A percentile compares a stretch with the other conserved stretches of the same genome.
Evolutionary conservation across 2,329 filamentous ascomycete genomes (phyloP).

Genomic region (Fusarium nelsonii): DNA sequence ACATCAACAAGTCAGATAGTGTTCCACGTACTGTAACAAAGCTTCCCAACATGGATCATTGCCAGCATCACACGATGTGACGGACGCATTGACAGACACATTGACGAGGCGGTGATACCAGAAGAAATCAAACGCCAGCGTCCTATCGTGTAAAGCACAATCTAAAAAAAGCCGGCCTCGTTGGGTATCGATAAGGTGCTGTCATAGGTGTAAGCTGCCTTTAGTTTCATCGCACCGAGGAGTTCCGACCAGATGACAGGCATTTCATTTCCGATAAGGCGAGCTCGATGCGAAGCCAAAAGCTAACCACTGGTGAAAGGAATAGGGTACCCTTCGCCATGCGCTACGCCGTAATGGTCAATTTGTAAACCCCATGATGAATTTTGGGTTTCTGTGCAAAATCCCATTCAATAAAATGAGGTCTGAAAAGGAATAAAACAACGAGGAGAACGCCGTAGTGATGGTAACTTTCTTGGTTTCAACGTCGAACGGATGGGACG

Average conservation of each 20-base stretch:
- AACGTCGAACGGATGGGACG: conserved; percentile 22
- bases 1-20: conserved; percentile 29
- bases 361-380: conserved; percentile 37
- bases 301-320: background rate
- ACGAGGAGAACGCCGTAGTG: background rate
- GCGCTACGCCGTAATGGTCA: conserved; percentile 22
- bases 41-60: background rate
- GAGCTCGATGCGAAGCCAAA: background rate
- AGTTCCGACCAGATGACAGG: conserved; percentile 24
- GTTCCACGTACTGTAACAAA: conserved; percentile 17
- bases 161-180: background rate
- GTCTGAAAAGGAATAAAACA: background rate
- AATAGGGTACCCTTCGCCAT: conserved; percentile 21
- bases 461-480: conserved; percentile 1
- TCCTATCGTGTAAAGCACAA: background rate
- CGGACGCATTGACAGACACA: conserved; percentile 7
- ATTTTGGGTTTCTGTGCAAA: conserved; percentile 6
- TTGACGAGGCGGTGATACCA: conserved; percentile 1
- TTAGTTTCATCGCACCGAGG: background rate
- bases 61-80: conserved; percentile 5
- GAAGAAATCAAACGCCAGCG: background rate
- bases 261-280: conserved; percentile 24
- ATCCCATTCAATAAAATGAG: background rate
- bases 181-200: conserved; percentile 26
- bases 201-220: conserved; percentile 1